Base-by-base conservation (phyloP, 768 basidiomycete species). In the Galerina sulciceps region DNA sequence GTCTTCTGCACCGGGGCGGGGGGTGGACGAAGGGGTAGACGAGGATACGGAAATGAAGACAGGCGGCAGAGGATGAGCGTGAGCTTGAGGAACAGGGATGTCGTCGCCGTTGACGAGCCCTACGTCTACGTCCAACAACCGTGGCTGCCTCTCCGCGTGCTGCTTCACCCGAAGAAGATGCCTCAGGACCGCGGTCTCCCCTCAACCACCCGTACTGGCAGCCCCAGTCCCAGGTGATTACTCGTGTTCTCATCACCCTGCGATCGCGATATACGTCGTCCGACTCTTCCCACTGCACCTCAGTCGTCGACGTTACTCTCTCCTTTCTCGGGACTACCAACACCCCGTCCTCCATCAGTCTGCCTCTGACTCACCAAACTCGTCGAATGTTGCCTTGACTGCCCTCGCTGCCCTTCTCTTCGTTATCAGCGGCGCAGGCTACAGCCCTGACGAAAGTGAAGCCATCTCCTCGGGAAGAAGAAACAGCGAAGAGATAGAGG, bases 391-490 rank as follows among this genome's bases (percentile, higher is more conserved):
- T 13, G 17, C 40, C 8, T 17, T 13, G 10, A 41, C 14, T 13
- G 15, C 40, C 14, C 40, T 17, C 40, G 2, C 14, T 13, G 14
- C 40, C 40, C 14, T 41, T 13, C 40, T 41, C 40, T 41, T 13
- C 40, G 17, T 14, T 13, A 13, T 17, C 40, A 41, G 15, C 6
- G 14, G 40, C 40, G 14, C 40, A 41, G 17, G 15, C 14, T 11
- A 22, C 40, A 4, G 34, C 53, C 6, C 58, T 38, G 31, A 72
- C 72, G 6, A 83, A 83, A 40, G 84, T 85, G 49, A 84, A 85
- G 59, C 79, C 85, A 67, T 82, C 85, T 78, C 22, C 55, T 81
- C n/a, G 70, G 85, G 51, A 85, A 80, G 76, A 81, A 79, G 75
- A 81, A 79, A 68, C 76, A 78, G 78, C 52, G 81, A 84, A 62